These are phyloP conservation scores for Nakataea oryzae DNA, from an alignment of 2,329 filamentous ascomycete genomes.

Conservation along the genomic window DNA sequence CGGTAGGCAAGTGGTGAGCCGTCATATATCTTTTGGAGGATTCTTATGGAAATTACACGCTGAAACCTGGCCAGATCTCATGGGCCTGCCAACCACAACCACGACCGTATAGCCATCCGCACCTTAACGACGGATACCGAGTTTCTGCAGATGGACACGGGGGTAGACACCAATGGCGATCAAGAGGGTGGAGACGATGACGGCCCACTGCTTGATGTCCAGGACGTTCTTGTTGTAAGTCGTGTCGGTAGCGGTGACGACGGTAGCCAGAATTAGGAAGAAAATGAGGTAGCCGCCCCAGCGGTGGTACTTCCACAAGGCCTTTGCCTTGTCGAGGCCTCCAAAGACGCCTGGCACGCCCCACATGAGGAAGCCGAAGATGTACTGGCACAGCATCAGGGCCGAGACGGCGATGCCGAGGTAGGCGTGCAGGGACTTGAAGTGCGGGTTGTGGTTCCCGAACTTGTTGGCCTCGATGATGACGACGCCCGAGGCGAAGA, in stretches of 20 bases:
- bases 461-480: constrained; percentile 82
- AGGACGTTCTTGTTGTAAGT: constrained; percentile 59
- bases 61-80: not conserved
- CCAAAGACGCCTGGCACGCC: constrained; percentile 66
- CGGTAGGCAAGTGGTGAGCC: not conserved
- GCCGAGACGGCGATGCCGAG: constrained; percentile 70
- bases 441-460: constrained; percentile 54
- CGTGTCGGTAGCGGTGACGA: constrained; percentile 67
- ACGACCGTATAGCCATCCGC: not conserved
- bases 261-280: constrained; percentile 60
- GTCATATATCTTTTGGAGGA: not conserved
- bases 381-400: constrained; percentile 59
- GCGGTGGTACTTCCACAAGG: constrained; percentile 84
- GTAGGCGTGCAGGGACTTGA: constrained; percentile 72
- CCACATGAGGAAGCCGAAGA: constrained; percentile 77
- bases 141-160: constrained; percentile 72
- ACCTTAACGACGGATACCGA: constrained; percentile 38
- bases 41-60: not conserved
- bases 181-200: constrained; percentile 55
- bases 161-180: constrained; percentile 64
- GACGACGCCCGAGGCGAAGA: constrained; percentile 53
- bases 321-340: constrained; percentile 67
- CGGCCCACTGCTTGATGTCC: constrained; percentile 66
- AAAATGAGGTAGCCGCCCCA: constrained; percentile 64
- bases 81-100: not conserved